Percentiles rank a stretch among this genome's conserved stretches.
These are phyloP conservation scores for Calcarisporium arbuscula DNA, from an alignment of 2,329 filamentous ascomycete genomes.

Conservation along the genomic window DNA sequence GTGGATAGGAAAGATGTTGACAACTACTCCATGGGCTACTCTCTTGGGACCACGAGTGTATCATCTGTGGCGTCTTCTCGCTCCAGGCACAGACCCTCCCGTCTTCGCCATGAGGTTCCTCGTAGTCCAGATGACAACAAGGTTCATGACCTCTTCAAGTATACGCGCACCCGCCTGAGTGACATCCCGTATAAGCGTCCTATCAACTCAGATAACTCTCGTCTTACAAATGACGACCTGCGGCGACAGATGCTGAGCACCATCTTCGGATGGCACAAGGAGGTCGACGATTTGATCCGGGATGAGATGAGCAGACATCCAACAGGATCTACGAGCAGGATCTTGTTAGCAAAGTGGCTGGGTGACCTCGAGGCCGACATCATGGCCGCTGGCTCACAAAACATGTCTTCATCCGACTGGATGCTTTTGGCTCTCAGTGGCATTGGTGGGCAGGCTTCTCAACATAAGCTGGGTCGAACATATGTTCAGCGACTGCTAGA, in stretches of 20 bases:
- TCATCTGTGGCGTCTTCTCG: conserved; percentile 43
- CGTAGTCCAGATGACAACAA: conserved; percentile 68
- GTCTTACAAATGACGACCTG: conserved; percentile 70
- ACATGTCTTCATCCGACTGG: conserved; percentile 94
- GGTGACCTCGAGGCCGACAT: conserved; percentile 77
- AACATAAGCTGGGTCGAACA: conserved; percentile 83
- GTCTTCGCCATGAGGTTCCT: conserved; percentile 72
- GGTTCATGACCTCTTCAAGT: conserved; percentile 77
- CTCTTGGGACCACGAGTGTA: conserved; percentile 27
- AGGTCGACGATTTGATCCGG: conserved; percentile 71
- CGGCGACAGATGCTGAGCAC: conserved; percentile 85
- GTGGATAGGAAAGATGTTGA: conserved; percentile 35
- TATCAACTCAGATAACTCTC: conserved; percentile 48
- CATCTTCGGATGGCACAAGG: conserved; percentile 91
- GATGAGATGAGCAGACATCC: conserved; percentile 78
- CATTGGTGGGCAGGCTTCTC: conserved; percentile 68
- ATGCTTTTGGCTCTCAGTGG: conserved; percentile 90
- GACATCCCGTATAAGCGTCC: conserved; percentile 77
- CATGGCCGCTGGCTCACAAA: conserved; percentile 71
- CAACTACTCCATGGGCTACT: conserved; percentile 45
- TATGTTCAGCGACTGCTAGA: conserved; percentile 88
- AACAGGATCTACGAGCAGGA: conserved; percentile 66
- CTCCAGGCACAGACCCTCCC: conserved; percentile 51
- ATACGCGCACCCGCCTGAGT: conserved; percentile 70
- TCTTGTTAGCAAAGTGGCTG: conserved; percentile 88